A percentile compares a stretch with the other conserved stretches of the same genome.
phyloP scores from a whole-genome alignment of 1,284 basidiomycete species.

The Ustilago xerochloae region DNA sequence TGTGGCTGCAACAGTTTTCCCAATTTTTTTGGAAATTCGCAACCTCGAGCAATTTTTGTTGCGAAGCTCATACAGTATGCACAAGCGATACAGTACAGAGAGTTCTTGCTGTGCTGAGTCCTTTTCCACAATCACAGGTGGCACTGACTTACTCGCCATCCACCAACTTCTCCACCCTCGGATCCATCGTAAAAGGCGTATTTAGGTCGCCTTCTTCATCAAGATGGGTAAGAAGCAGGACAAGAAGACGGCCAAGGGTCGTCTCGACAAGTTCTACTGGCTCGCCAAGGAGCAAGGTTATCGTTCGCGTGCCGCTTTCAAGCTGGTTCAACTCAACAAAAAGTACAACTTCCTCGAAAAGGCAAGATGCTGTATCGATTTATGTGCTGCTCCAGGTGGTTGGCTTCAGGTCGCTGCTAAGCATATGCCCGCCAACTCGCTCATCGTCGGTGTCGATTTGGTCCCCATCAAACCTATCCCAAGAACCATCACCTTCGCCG shows the following conservation, averaged over 20 bases:
- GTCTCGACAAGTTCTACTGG: slow-evolving; percentile 69
- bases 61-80: slow-evolving; percentile 1
- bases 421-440: slow-evolving; percentile 93
- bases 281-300: slow-evolving; percentile 90
- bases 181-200: not conserved
- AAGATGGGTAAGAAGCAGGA: slow-evolving; percentile 65
- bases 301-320: slow-evolving; percentile 99
- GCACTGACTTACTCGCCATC: not conserved
- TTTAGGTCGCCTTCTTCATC: not conserved
- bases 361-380: slow-evolving; percentile 94
- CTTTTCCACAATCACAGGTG: not conserved
- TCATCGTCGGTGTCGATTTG: slow-evolving; percentile 96
- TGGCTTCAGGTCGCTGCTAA: slow-evolving; percentile 99
- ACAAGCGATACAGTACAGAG: not conserved
- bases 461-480: slow-evolving; percentile 97
- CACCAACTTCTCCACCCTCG: slow-evolving; percentile 1
- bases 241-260: slow-evolving; percentile 68
- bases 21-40: not conserved
- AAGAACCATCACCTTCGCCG: slow-evolving; percentile 87
- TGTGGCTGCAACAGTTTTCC: not conserved
- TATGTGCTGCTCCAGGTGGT: slow-evolving; percentile 98
- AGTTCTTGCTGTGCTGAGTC: slow-evolving; percentile 2
- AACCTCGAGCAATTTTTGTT: slow-evolving; percentile 1
- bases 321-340: slow-evolving; percentile 98
- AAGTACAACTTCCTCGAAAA: slow-evolving; percentile 93